Evolutionary conservation across 306 rosid species (phyloP), one percentile per base, ranked within the genome.

Genomic region (Prunus padus): DNA sequence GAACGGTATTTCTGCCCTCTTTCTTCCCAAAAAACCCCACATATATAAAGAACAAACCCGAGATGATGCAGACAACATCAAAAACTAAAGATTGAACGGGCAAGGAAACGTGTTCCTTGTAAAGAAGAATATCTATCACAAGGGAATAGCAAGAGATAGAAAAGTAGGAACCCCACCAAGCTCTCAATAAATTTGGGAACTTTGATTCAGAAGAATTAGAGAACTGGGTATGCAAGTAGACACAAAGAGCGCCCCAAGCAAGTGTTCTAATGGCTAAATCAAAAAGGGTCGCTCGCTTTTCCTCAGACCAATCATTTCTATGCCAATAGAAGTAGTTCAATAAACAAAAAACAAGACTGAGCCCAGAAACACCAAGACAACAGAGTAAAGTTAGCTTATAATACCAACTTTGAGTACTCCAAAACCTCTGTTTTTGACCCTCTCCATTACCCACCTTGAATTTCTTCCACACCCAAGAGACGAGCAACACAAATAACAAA

Each of bases 121-220:
- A 67, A 42, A 42, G 78, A 67, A 88, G 75, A 19, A 86, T 54
- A 75, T 89, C 87, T 28, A 84, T 37, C n/a, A 81, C 80, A 63
- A 88, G 79, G 70, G 79, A 85, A 81, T 70, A 88, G 63, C 73
- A 86, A 61, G 85, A 88, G 51, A 89, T 63, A 68, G 76, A 78
- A 45, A 80, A 77, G 76, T 69, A 89, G 25, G 69, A 81, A 86
- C 89, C 76, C 88, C 81, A 84, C 85, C 89, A 92, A 76, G 86
- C 65, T 81, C 89, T 86, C 66, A 92, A 76, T 60, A 76, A 67
- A 44, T 37, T 14, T 2, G 88, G 84, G 37, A 76, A 80, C 65
- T 75, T 70, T 3, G 44, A 22, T 44, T 63, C 82, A 40, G 67
- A 64, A 4, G 69, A 60, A 75, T 55, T 67, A 25, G 73, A 68